A percentile compares a stretch with the other conserved stretches of the same genome.
phyloP scores from a whole-genome alignment of 179 eudicot genomes.

The Actinidia arguta region DNA sequence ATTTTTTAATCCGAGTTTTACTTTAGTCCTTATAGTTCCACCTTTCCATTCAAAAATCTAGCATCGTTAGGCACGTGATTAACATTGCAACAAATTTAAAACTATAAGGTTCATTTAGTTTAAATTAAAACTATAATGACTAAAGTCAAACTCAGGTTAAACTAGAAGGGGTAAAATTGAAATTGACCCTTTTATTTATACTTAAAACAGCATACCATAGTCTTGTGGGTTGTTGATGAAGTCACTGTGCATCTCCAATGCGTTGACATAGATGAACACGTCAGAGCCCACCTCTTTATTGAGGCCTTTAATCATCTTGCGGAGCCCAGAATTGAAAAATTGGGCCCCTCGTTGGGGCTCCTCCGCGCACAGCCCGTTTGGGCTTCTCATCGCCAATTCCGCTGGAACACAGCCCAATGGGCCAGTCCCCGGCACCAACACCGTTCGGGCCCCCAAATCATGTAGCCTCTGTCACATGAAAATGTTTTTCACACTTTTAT shows the following conservation, averaged over 20 bases:
- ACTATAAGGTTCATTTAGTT: too few species aligned
- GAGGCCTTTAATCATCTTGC: slow-evolving; percentile 48
- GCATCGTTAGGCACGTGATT: too few species aligned
- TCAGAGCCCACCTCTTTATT: slow-evolving; percentile 57
- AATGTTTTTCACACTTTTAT: too few species aligned
- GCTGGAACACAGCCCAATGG: slow-evolving; percentile 92
- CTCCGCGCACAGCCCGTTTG: slow-evolving; percentile 64
- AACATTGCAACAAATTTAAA: too few species aligned
- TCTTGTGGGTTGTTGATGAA: slow-evolving; percentile 59
- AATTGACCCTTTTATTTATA: too few species aligned
- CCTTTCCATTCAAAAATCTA: too few species aligned
- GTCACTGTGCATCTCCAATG: slow-evolving; percentile 56
- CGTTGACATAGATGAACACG: slow-evolving; percentile 64
- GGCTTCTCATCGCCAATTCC: slow-evolving; percentile 59
- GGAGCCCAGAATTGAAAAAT: slow-evolving; percentile 68
- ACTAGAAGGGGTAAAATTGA: too few species aligned
- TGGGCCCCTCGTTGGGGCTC: slow-evolving; percentile 61
- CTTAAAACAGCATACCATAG: slow-evolving; percentile 47
- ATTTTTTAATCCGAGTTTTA: too few species aligned
- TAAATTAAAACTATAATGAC: too few species aligned
- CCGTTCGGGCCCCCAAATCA: slow-evolving; percentile 74
- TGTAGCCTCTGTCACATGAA: slow-evolving; percentile 53
- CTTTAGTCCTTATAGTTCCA: too few species aligned
- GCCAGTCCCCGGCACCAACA: slow-evolving; percentile 82
- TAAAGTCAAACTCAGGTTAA: too few species aligned